Evolutionary conservation across 2,329 filamentous ascomycete species (phyloP).

Genomic region (Xylaria digitata): DNA sequence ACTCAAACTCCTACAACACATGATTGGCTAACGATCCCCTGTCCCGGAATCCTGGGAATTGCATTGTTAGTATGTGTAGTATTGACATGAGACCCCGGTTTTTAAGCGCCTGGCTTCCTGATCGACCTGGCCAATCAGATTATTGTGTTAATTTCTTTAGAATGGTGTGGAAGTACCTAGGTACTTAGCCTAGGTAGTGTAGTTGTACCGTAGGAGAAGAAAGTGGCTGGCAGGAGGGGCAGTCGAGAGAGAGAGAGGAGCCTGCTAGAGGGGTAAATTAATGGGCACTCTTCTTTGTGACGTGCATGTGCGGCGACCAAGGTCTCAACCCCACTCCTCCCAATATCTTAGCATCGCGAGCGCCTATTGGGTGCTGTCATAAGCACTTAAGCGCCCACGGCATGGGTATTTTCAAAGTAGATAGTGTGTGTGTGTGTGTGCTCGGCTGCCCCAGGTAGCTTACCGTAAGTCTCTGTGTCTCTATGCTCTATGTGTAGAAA

Average conservation of each 20-base stretch:
- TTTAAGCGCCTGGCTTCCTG: slow-evolving; percentile 37
- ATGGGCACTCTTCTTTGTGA: slow-evolving; percentile 27
- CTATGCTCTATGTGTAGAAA: slow-evolving; percentile 31
- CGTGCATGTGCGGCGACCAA: slow-evolving; percentile 29
- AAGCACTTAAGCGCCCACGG: slow-evolving; percentile 38
- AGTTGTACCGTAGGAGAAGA: background rate
- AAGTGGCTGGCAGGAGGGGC: slow-evolving; percentile 28
- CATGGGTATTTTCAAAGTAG: slow-evolving; percentile 27
- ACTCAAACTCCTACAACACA: slow-evolving; percentile 2
- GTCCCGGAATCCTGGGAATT: slow-evolving; percentile 41
- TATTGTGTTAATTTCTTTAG: background rate
- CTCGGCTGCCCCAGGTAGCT: slow-evolving; percentile 3
- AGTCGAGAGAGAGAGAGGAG: background rate
- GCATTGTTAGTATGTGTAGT: slow-evolving; percentile 23
- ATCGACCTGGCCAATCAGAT: slow-evolving; percentile 24
- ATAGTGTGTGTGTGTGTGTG: background rate
- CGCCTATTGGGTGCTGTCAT: slow-evolving; percentile 33
- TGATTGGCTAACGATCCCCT: slow-evolving; percentile 34
- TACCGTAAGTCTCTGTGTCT: background rate
- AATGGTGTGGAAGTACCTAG: background rate
- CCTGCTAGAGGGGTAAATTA: slow-evolving; percentile 29
- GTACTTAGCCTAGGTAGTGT: no score
- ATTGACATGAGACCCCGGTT: slow-evolving; percentile 25
- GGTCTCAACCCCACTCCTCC: slow-evolving; percentile 11
- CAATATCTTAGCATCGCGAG: slow-evolving; percentile 18